Percentiles rank a stretch among this genome's conserved stretches.
Evolutionary conservation across 2,329 filamentous ascomycete species (phyloP).

Genomic region (Microcyclosporella mali): DNA sequence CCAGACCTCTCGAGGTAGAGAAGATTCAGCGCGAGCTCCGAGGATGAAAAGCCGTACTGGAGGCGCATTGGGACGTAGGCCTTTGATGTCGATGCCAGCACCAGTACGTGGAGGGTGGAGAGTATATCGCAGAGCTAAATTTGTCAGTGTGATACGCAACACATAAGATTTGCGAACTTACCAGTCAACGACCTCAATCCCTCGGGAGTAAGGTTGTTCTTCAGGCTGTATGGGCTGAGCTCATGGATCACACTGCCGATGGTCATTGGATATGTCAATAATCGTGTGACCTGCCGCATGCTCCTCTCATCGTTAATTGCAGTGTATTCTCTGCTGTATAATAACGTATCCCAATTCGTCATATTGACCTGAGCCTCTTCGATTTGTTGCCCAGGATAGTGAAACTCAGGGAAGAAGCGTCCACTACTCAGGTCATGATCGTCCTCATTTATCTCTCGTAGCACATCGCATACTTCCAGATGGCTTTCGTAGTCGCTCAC

Average conservation of each 20-base stretch:
- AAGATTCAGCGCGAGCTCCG: constrained; percentile 94
- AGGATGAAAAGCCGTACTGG: constrained; percentile 89
- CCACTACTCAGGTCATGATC: constrained; percentile 91
- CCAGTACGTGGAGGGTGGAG: constrained; percentile 81
- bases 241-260: constrained; percentile 90
- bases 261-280: constrained; percentile 90
- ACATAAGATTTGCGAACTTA: constrained; percentile 42
- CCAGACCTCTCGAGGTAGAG: constrained; percentile 89
- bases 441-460: constrained; percentile 93
- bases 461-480: constrained; percentile 82
- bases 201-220: constrained; percentile 74
- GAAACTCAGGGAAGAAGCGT: constrained; percentile 86
- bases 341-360: constrained; percentile 96
- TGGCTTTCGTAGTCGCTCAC: constrained; percentile 92
- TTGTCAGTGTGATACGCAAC: constrained; percentile 7
- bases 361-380: constrained; percentile 93
- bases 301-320: constrained; percentile 86
- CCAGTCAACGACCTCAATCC: constrained; percentile 90
- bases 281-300: constrained; percentile 85
- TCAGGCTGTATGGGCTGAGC: constrained; percentile 82
- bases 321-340: constrained; percentile 86
- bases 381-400: constrained; percentile 81
- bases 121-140: constrained; percentile 77
- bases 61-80: constrained; percentile 75
- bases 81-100: constrained; percentile 66